Evolutionary conservation across 208 protist species (phyloP), one percentile per base, ranked within the genome.

Genomic region (Leptomonas seymouri): DNA sequence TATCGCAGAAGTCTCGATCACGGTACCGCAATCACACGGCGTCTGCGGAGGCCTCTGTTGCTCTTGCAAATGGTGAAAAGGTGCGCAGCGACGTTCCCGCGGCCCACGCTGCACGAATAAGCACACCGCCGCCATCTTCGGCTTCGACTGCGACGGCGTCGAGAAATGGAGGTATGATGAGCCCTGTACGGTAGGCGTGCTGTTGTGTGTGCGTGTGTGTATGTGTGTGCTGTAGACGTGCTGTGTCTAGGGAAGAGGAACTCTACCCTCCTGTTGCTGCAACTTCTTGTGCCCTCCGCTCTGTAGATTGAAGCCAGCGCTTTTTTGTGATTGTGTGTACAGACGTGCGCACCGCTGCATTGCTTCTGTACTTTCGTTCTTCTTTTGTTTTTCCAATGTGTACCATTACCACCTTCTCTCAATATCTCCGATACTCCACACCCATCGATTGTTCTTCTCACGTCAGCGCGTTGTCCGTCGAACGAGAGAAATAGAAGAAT

Each of bases 81-180:
- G 51, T 60, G 30, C 25, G 34, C 45, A 23, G 21, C 21, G 36
- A 11, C n/a, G n/a, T n/a, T n/a, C n/a, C n/a, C n/a, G n/a, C n/a
- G n/a, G n/a, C n/a, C n/a, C n/a, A n/a, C n/a, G n/a, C n/a, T 39
- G 34, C 9, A 39, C 12, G 4, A 12, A 7, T 34, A 31, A 15
- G 6, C 30, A n/a, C 41, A 18, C 50, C 56, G 18, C 56, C 58
- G 23, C 41, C 20, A 18, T 49, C 27, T 0, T 7, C 56, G 23
- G 20, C 34, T 45, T 2, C 23, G 5, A 34, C 42, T 4, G 31
- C 46, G 18, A 27, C 45, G 2, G 21, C 6, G 0, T 16, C 46
- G 3, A 25, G 28, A n/a, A 66, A 42, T 25, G 49, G 72, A 9
- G 72, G 64, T 15, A 67, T 77, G 45, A 77, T 77, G 57, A 77